phyloP scores from a whole-genome alignment of 2,329 filamentous ascomycete genomes.

The Grosmannia clavigera region DNA sequence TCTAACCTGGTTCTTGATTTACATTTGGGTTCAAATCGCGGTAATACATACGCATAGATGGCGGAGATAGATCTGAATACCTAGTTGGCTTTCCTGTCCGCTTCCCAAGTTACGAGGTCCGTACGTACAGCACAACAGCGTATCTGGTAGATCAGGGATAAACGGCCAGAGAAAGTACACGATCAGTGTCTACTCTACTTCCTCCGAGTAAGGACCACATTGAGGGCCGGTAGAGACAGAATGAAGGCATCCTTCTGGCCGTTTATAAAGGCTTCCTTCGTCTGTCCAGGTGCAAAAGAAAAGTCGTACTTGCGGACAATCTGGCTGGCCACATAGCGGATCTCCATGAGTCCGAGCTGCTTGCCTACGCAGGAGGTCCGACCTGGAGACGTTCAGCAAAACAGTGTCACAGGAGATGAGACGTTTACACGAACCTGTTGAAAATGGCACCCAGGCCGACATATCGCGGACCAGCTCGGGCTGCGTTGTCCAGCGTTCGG shows the following conservation, averaged over 20 bases:
- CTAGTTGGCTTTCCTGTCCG: too few species aligned
- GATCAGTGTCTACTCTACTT: not conserved
- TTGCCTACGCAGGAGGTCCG: slow-evolving; percentile 24
- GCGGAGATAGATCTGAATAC: too few species aligned
- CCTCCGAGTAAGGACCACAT: not conserved
- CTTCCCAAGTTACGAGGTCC: too few species aligned
- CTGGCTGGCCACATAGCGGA: slow-evolving; percentile 12
- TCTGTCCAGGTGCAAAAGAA: slow-evolving; percentile 11
- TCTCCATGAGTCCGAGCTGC: slow-evolving; percentile 22
- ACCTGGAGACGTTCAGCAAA: slow-evolving; percentile 11
- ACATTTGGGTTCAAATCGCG: too few species aligned
- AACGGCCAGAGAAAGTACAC: too few species aligned
- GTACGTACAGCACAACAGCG: too few species aligned
- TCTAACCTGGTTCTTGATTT: too few species aligned
- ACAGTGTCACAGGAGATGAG: not conserved
- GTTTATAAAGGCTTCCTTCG: slow-evolving; percentile 3
- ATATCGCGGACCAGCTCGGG: slow-evolving; percentile 16
- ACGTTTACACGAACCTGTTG: slow-evolving; percentile 12
- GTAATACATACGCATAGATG: too few species aligned
- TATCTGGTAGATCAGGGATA: too few species aligned
- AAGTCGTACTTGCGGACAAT: slow-evolving; percentile 12
- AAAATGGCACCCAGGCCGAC: slow-evolving; percentile 17
- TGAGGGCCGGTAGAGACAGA: not conserved
- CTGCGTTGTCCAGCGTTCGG: slow-evolving; percentile 22
- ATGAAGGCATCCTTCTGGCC: slow-evolving; percentile 4